Base-by-base conservation (phyloP, 2,329 filamentous ascomycete genomes). In the Sphaerostilbella broomeana region DNA sequence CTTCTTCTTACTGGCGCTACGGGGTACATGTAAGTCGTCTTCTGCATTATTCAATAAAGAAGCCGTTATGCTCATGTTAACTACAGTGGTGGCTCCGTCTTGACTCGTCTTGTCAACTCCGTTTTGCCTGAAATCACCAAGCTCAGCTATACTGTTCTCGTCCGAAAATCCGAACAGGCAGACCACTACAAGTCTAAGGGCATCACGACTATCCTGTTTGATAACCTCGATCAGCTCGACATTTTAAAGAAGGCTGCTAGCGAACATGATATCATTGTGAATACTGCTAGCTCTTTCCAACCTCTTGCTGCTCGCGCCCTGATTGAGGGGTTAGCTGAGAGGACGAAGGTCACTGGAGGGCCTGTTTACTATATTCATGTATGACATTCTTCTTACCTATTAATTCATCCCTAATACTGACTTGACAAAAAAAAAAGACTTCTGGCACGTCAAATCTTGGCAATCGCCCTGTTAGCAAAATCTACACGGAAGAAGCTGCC, bases 391-490 rank as follows among this genome's bases (percentile, higher is more conserved):
- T 35, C 16, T 28, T 11, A 21, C 16, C 20, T 27, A 2, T 18
- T 4, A 1, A 12, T 17, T 35, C n/a, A n/a, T n/a, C n/a, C n/a
- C n/a, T n/a, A n/a, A n/a, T n/a, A n/a, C n/a, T n/a, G n/a, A n/a
- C n/a, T n/a, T n/a, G n/a, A n/a, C n/a, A n/a, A n/a, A n/a, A n/a
- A n/a, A n/a, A n/a, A 15, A 4, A 62, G 54, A 65, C 60, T 0
- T 65, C 64, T 2, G 67, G 69, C 3, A 60, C 60, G 1, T 69
- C 66, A 3, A 69, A 66, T 31, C 40, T 73, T 1, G 60, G 55
- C 3, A 68, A 70, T 44, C 55, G 54, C 21, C 64, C 67, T 0
- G 51, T 69, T 15, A 59, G 60, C 1, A 49, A 54, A 15, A 34
- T 43, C 1, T 55, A 63, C 33, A 45, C 49, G 0, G 29, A 45